A percentile compares a stretch with the other conserved stretches of the same genome.
phyloP scores from a whole-genome alignment of 2,329 filamentous ascomycete species.

The Basipetospora sp. region DNA sequence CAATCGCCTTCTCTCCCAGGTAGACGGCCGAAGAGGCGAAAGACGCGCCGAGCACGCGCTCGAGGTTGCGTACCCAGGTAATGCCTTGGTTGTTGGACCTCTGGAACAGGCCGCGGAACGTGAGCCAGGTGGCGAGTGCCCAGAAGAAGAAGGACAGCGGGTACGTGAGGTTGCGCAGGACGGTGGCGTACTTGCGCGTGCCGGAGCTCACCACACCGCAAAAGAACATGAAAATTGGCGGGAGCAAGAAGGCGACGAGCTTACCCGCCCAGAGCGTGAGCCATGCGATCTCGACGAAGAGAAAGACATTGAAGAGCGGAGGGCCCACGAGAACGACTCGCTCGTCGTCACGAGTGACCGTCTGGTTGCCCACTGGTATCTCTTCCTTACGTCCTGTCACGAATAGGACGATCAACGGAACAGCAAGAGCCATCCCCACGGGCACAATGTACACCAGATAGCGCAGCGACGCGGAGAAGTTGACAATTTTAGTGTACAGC shows the following conservation, averaged over 20 bases:
- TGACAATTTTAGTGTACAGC: constrained; percentile 49
- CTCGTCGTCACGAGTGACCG: constrained; percentile 9
- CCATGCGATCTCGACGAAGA: constrained; percentile 58
- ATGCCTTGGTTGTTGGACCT: constrained; percentile 19
- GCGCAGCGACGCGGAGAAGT: constrained; percentile 47
- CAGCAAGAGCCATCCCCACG: constrained; percentile 43
- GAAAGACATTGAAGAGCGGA: constrained; percentile 45
- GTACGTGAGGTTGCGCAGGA: constrained; percentile 49
- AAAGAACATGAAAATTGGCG: constrained; percentile 51
- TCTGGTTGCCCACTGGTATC: constrained; percentile 21
- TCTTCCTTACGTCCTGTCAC: constrained; percentile 26
- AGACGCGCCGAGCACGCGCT: constrained; percentile 49
- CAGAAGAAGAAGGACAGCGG: constrained; percentile 56
- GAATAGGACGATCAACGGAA: constrained; percentile 44
- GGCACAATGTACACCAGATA: constrained; percentile 56
- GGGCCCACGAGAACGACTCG: constrained; percentile 21
- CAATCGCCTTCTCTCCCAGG: constrained; percentile 61
- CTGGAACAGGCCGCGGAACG: constrained; percentile 42
- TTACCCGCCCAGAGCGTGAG: constrained; percentile 53
- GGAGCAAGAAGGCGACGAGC: constrained; percentile 45
- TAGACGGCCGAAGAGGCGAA: constrained; percentile 57
- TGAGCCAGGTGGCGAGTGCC: constrained; percentile 47
- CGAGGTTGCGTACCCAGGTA: constrained; percentile 43
- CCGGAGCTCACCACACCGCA: constrained; percentile 55
- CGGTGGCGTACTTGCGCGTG: constrained; percentile 54